These are phyloP conservation scores for Backusella mclennaniae DNA, from an alignment of 192 early-diverging fungal genomes.

Conservation along the genomic window DNA sequence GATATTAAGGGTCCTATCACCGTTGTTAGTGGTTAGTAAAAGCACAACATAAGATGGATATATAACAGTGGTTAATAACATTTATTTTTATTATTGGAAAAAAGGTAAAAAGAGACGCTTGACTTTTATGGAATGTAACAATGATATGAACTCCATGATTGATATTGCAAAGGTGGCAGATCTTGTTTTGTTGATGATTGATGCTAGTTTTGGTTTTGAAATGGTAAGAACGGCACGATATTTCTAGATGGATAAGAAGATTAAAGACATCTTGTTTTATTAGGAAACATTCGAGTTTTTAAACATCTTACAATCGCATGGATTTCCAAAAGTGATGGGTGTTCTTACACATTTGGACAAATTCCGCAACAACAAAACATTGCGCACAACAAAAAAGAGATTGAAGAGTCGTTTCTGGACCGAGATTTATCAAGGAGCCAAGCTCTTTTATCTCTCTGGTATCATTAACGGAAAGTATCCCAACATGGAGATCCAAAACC, in stretches of 20 bases:
- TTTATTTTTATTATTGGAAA: background rate
- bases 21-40: conserved; percentile 76
- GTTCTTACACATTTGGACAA: conserved; percentile 95
- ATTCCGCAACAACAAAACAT: conserved; percentile 91
- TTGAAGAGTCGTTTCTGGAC: conserved; percentile 99
- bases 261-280: background rate
- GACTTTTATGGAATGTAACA: conserved; percentile 96
- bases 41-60: background rate
- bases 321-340: conserved; percentile 98
- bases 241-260: background rate
- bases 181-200: conserved; percentile 90
- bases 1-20: conserved; percentile 97
- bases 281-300: conserved; percentile 99
- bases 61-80: background rate
- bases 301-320: conserved; percentile 95
- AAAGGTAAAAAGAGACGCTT: conserved; percentile 86
- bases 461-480: conserved; percentile 93
- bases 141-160: conserved; percentile 97
- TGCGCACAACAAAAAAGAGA: conserved; percentile 86
- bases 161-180: conserved; percentile 98
- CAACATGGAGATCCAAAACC: conserved; percentile 91
- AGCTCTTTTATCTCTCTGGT: conserved; percentile 97
- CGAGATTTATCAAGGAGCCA: conserved; percentile 99
- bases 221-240: conserved; percentile 58
- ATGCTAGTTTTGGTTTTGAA: conserved; percentile 98